Evolutionary conservation across 345 rosid species (phyloP), one percentile per base, ranked within the genome.

Genomic region (Salix koriyanagi): DNA sequence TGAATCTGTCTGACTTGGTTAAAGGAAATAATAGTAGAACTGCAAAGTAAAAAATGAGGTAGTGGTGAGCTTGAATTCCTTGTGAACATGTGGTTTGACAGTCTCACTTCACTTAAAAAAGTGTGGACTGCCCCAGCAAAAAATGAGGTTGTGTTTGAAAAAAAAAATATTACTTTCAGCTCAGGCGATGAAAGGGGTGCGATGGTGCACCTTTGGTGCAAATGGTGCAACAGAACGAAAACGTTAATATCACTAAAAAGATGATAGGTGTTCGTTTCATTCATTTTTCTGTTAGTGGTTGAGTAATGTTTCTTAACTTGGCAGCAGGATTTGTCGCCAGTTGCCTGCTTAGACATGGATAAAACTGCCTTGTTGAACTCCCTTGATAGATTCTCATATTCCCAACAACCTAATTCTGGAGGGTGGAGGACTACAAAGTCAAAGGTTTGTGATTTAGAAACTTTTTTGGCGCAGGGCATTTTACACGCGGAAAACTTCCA

Each of bases 391-490:
- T 93, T 91, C 83, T 70, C 96, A 30, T 93, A 83, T 76, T 83
- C 90, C 28, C 89, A 91, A 6, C 81, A 78, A 65, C 69, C 79
- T 71, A 80, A 67, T 37, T 73, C 84, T 30, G 90, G 89, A 48
- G 98, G 97, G 64, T 93, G 98, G 97, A 92, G 99, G 73, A 86
- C 89, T 44, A 93, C 98, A 36, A 89, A 84, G 86, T 78, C 97
- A 64, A 91, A 96, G 93, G 94, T 91, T 18, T 75, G 77, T 67
- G 65, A 71, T 60, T 58, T 65, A 34, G 21, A 34, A 67, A 25
- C 36, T 42, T 70, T 69, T 69, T 60, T 10, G 69, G 68, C 1
- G 13, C 4, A 19, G 8, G 23, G 37, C n/a, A 7, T 70, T 79
- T 58, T 46, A 11, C 71, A 41, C 25, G 58, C 19, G 32, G 12